Evolutionary conservation across 768 basidiomycete genomes (phyloP).

Genomic region (Rhodotorula sphaerocarpa): DNA sequence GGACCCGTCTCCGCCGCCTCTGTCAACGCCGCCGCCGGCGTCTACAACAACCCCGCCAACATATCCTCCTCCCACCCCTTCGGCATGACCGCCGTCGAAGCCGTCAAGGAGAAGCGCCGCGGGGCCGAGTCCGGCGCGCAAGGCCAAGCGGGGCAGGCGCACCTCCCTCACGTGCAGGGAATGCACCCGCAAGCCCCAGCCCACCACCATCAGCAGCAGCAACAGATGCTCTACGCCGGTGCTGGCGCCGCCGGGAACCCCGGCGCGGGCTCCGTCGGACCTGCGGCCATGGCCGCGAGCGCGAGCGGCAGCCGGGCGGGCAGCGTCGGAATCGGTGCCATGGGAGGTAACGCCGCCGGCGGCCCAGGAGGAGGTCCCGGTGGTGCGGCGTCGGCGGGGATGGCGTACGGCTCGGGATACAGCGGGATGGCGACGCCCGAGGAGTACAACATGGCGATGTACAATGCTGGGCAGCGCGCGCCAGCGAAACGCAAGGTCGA

Average conservation of each 20-base stretch:
- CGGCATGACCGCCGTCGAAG: constrained; percentile 15
- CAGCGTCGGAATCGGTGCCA: neutral
- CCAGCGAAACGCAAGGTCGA: constrained; percentile 27
- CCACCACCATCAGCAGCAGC: too few relatives aligned
- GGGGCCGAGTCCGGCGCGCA: neutral
- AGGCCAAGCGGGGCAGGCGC: neutral
- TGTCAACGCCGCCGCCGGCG: neutral
- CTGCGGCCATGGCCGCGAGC: constrained; percentile 1
- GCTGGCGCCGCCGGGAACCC: neutral
- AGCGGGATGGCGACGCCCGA: neutral
- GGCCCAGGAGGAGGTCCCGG: too few relatives aligned
- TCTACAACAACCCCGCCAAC: constrained; percentile 6
- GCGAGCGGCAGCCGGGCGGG: constrained; percentile 11
- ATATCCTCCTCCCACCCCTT: constrained; percentile 4
- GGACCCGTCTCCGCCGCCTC: neutral
- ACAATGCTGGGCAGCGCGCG: neutral
- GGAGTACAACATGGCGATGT: constrained; percentile 10
- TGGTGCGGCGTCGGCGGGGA: too few relatives aligned
- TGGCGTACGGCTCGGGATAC: neutral
- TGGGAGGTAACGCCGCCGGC: neutral
- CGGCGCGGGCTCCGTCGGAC: neutral
- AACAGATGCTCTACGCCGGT: neutral
- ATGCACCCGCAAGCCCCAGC: too few relatives aligned
- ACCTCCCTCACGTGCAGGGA: too few relatives aligned
- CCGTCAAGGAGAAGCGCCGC: constrained; percentile 17